phyloP scores from a whole-genome alignment of 495 filamentous ascomycete species.

The Evernia prunastri region DNA sequence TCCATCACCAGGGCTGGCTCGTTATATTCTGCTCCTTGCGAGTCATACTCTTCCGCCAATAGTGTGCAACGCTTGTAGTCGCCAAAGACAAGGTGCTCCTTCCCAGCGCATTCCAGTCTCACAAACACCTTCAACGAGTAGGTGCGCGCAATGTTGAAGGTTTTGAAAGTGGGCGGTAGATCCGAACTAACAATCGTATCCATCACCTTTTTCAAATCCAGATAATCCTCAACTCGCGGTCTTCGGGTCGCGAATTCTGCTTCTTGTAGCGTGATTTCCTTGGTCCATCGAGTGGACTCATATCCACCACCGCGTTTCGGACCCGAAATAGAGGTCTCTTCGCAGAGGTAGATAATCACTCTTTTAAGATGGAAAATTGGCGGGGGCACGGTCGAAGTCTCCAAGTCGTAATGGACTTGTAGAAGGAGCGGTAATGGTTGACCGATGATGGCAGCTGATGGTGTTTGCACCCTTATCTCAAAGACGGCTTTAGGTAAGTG shows the following conservation, averaged over 20 bases:
- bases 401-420: background rate
- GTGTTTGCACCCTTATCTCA: background rate
- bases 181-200: background rate
- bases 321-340: background rate
- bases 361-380: slow-evolving; percentile 5
- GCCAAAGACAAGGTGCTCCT: background rate
- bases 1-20: background rate
- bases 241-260: background rate
- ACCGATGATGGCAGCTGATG: background rate
- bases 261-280: background rate
- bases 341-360: background rate
- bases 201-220: slow-evolving; percentile 1
- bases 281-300: background rate
- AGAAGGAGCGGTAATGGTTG: slow-evolving; percentile 3
- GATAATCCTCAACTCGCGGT: background rate
- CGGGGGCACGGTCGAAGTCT: background rate
- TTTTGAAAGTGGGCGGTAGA: background rate
- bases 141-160: slow-evolving; percentile 5
- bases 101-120: background rate
- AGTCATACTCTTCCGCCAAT: background rate
- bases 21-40: background rate
- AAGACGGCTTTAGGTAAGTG: background rate
- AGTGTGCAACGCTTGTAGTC: slow-evolving; percentile 3
- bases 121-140: background rate
- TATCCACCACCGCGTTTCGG: background rate